phyloP scores from a whole-genome alignment of 768 basidiomycete genomes.

The Auricularia sp. region DNA sequence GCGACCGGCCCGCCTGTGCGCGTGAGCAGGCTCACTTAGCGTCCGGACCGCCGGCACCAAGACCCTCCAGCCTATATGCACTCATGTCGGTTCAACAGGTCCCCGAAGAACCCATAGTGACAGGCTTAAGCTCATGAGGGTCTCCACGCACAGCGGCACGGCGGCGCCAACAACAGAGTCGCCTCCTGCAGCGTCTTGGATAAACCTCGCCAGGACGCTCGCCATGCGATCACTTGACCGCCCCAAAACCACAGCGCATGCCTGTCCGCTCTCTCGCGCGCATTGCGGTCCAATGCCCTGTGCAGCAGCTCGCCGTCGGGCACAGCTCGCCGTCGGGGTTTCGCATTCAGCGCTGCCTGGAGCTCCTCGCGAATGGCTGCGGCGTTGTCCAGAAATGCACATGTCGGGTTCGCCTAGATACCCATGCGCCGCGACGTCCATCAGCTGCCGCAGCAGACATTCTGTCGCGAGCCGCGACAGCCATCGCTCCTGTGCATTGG shows the following conservation, averaged over 20 bases:
- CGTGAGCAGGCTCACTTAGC: not conserved
- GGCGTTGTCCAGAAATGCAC: not conserved
- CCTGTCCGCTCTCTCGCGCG: not conserved
- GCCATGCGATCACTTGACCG: not conserved
- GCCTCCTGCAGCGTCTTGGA: not conserved
- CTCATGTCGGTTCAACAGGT: not conserved
- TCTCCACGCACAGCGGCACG: slow-evolving; percentile 1
- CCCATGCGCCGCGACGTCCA: not conserved
- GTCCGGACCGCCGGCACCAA: not conserved
- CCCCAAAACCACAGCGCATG: not conserved
- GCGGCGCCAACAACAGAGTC: not conserved
- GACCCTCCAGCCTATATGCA: not conserved
- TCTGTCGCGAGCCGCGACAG: not conserved
- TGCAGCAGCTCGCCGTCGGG: not conserved
- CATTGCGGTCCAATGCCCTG: not conserved
- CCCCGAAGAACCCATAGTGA: not conserved
- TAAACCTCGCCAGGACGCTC: not conserved
- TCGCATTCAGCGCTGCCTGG: not conserved
- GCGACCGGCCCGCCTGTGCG: not conserved
- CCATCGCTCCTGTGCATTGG: not conserved
- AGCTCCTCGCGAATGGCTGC: not conserved
- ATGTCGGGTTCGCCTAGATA: not conserved
- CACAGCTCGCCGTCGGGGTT: not conserved
- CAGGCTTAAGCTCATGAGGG: not conserved
- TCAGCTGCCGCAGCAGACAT: not conserved